phyloP scores from a whole-genome alignment of 108 stramenopile species.

The Pseudonitzschia multiseries region DNA sequence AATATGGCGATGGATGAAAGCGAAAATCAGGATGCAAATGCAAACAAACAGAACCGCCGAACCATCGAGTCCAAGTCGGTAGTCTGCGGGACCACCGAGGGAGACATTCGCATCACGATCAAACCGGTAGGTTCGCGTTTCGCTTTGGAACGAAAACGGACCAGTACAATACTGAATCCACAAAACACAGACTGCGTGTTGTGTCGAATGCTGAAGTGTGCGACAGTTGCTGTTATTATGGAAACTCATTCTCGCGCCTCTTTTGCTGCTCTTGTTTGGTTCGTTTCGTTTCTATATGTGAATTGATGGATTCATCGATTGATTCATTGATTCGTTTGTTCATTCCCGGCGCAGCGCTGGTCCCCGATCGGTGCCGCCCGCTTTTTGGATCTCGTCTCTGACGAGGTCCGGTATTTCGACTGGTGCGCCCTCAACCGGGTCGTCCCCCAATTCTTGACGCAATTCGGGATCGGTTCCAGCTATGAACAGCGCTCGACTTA shows the following conservation, averaged over 20 bases:
- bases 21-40: neutral
- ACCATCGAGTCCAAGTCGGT: neutral
- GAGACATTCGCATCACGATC: conserved; percentile 5
- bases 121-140: neutral
- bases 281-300: too few relatives aligned
- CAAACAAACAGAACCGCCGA: neutral
- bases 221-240: too few relatives aligned
- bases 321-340: too few relatives aligned
- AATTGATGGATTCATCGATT: too few relatives aligned
- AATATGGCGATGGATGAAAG: neutral
- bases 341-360: neutral
- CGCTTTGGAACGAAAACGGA: neutral
- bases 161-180: neutral
- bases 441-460: conserved; percentile 69
- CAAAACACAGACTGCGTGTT: too few relatives aligned
- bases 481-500: conserved; percentile 30
- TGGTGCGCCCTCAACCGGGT: conserved; percentile 45
- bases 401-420: conserved; percentile 11
- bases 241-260: too few relatives aligned
- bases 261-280: too few relatives aligned
- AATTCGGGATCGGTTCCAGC: conserved; percentile 73
- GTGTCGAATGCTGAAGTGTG: too few relatives aligned
- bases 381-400: conserved; percentile 4
- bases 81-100: conserved; percentile 2
- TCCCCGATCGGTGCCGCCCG: conserved; percentile 23